phyloP scores from a whole-genome alignment of 352 stramenopile genomes.

The Phytophthora litchii region DNA sequence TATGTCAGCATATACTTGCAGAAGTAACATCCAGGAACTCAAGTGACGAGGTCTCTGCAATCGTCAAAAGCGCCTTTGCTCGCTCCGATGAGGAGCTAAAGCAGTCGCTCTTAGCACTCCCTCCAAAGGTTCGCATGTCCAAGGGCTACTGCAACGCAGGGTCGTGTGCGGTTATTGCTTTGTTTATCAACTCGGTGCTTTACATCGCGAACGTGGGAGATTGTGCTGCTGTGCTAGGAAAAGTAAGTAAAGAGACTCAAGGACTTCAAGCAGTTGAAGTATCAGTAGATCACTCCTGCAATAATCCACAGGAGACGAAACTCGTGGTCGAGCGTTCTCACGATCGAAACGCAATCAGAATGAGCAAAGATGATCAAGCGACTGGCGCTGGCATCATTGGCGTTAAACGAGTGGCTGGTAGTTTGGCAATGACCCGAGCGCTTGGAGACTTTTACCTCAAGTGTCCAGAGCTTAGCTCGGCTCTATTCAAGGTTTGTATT shows the following conservation, averaged over 20 bases:
- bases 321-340: conserved; percentile 68
- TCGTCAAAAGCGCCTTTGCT: conserved; percentile 50
- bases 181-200: conserved; percentile 67
- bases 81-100: conserved; percentile 66
- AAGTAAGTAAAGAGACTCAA: conserved; percentile 46
- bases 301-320: conserved; percentile 54
- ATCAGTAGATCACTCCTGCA: conserved; percentile 65
- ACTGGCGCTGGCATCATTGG: conserved; percentile 69
- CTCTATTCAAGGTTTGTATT: conserved; percentile 86
- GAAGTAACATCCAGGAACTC: conserved; percentile 30
- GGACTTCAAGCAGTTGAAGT: conserved; percentile 44
- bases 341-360: conserved; percentile 84
- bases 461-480: conserved; percentile 89
- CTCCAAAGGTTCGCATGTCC: conserved; percentile 46
- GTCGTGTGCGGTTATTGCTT: conserved; percentile 61
- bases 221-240: conserved; percentile 88
- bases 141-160: conserved; percentile 80
- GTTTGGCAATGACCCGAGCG: conserved; percentile 90
- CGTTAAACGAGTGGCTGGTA: conserved; percentile 91
- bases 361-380: conserved; percentile 92
- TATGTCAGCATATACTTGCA: conserved; percentile 48
- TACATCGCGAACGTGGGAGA: conserved; percentile 93
- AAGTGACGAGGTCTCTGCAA: conserved; percentile 37
- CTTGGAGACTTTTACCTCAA: conserved; percentile 95
- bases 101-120: conserved; percentile 51